Conservation (phyloP, 352 stramenopile genomes). For the Pythium aristosporum region DNA sequence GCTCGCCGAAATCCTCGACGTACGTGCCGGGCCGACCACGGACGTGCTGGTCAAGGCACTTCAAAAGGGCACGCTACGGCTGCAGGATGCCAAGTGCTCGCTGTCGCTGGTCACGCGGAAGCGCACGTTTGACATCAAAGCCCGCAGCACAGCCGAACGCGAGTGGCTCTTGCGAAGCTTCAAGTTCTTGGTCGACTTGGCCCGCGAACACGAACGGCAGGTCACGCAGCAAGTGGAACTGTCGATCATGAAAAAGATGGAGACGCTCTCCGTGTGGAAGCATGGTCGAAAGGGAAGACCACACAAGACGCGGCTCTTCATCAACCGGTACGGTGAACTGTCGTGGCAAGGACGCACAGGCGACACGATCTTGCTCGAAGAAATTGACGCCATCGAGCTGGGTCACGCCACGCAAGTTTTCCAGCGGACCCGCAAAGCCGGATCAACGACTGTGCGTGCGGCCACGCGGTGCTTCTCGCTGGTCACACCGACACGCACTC, state of each 20-base stretch:
- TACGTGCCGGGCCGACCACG: slow-evolving; percentile 55
- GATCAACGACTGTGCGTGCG: slow-evolving; percentile 31
- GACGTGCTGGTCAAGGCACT: slow-evolving; percentile 65
- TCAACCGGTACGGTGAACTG: slow-evolving; percentile 83
- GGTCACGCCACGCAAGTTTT: slow-evolving; percentile 72
- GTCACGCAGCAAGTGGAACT: slow-evolving; percentile 79
- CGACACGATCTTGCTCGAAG: slow-evolving; percentile 75
- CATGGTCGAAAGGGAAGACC: slow-evolving; percentile 71
- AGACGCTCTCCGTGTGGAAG: slow-evolving; percentile 69
- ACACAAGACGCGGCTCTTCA: slow-evolving; percentile 81
- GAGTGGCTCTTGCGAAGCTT: slow-evolving; percentile 81
- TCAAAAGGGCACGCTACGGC: slow-evolving; percentile 61
- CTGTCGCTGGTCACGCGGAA: slow-evolving; percentile 74
- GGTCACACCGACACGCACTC: slow-evolving; percentile 53
- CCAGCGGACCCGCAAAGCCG: slow-evolving; percentile 36
- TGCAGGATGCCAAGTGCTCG: slow-evolving; percentile 67
- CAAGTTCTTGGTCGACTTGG: slow-evolving; percentile 68
- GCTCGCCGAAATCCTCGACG: slow-evolving; percentile 52
- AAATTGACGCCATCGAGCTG: slow-evolving; percentile 56
- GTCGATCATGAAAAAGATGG: slow-evolving; percentile 85
- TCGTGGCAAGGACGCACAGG: slow-evolving; percentile 78
- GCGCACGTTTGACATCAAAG: slow-evolving; percentile 76
- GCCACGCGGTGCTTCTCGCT: slow-evolving; percentile 67
- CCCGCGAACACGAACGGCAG: slow-evolving; percentile 67
- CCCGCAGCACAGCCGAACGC: slow-evolving; percentile 59